Evolutionary conservation across 2,329 filamentous ascomycete species (phyloP).

Genomic region (Nothomitra cinnamomea): DNA sequence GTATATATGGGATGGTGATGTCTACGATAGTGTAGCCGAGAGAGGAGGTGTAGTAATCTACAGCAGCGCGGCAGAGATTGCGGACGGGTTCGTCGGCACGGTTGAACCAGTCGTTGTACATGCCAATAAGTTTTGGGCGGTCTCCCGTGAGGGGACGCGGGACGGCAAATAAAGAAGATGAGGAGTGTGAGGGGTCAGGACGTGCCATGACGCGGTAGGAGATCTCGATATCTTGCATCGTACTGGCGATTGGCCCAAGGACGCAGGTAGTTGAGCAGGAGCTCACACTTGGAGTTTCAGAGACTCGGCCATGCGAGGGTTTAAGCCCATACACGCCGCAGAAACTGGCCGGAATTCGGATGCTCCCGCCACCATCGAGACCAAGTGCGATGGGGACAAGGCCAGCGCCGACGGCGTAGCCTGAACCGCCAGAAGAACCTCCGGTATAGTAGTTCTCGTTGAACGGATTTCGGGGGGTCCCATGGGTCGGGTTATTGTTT

Average conservation of each 20-base stretch:
- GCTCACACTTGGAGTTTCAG: slow-evolving; percentile 38
- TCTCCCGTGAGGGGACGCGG: slow-evolving; percentile 24
- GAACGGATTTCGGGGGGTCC: slow-evolving; percentile 62
- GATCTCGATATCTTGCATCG: slow-evolving; percentile 58
- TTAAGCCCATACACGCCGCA: slow-evolving; percentile 76
- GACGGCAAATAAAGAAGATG: slow-evolving; percentile 46
- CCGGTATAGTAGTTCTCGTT: slow-evolving; percentile 64
- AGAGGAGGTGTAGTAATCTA: slow-evolving; percentile 38
- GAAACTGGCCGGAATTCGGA: slow-evolving; percentile 56
- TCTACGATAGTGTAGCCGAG: slow-evolving; percentile 39
- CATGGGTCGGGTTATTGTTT: slow-evolving; percentile 63
- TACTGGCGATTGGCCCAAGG: slow-evolving; percentile 58
- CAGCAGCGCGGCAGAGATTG: slow-evolving; percentile 40
- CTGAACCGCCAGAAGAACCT: slow-evolving; percentile 63
- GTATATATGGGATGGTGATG: slow-evolving; percentile 47
- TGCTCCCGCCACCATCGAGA: slow-evolving; percentile 59
- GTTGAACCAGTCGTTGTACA: slow-evolving; percentile 52
- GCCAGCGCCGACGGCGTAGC: slow-evolving; percentile 51
- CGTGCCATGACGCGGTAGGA: slow-evolving; percentile 68
- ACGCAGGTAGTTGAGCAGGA: slow-evolving; percentile 47
- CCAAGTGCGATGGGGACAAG: slow-evolving; percentile 61
- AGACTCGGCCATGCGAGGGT: slow-evolving; percentile 54
- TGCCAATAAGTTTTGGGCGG: slow-evolving; percentile 47
- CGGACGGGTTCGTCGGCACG: slow-evolving; percentile 47
- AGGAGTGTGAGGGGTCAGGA: slow-evolving; percentile 45